Evolutionary conservation across 805 yeast genomes (phyloP).

Genomic region (Kazachstania psychrophila): DNA sequence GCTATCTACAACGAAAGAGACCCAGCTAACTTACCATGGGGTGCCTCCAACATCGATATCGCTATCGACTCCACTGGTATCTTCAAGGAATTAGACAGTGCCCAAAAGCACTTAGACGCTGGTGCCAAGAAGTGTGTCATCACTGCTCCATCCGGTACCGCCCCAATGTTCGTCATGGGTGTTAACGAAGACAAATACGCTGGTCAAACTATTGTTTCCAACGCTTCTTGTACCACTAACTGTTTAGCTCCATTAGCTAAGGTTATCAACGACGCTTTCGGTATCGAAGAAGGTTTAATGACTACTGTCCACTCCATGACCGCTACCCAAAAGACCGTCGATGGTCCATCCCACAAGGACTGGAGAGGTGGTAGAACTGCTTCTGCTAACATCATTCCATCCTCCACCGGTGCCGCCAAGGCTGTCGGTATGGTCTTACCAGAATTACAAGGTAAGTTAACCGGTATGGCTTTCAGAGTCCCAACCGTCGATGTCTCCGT

Average conservation of each 20-base stretch:
- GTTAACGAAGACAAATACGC: slow-evolving; percentile 54
- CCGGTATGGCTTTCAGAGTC: slow-evolving; percentile 68
- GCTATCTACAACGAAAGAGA: slow-evolving; percentile 55
- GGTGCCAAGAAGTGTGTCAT: slow-evolving; percentile 69
- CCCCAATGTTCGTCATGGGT: slow-evolving; percentile 69
- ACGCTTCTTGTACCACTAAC: slow-evolving; percentile 69
- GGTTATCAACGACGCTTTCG: slow-evolving; percentile 55
- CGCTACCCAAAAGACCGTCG: slow-evolving; percentile 66
- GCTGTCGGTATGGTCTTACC: slow-evolving; percentile 71
- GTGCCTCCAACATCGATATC: slow-evolving; percentile 49
- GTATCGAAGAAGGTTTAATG: slow-evolving; percentile 68
- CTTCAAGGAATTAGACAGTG: slow-evolving; percentile 55
- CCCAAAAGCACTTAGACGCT: slow-evolving; percentile 60
- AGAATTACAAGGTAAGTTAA: slow-evolving; percentile 60
- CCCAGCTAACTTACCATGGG: slow-evolving; percentile 65
- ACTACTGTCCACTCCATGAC: slow-evolving; percentile 67
- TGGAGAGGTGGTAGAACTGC: slow-evolving; percentile 79
- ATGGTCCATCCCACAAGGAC: slow-evolving; percentile 71
- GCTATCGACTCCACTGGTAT: slow-evolving; percentile 69
- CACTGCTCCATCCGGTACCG: slow-evolving; percentile 64
- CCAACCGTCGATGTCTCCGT: slow-evolving; percentile 68
- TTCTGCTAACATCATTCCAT: slow-evolving; percentile 66
- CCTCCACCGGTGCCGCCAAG: slow-evolving; percentile 71
- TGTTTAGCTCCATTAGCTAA: slow-evolving; percentile 69
- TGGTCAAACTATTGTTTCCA: slow-evolving; percentile 52